A percentile compares a stretch with the other conserved stretches of the same genome.
Evolutionary conservation across 768 basidiomycete species (phyloP).

Genomic region (Xerocomellus chrysenteron): DNA sequence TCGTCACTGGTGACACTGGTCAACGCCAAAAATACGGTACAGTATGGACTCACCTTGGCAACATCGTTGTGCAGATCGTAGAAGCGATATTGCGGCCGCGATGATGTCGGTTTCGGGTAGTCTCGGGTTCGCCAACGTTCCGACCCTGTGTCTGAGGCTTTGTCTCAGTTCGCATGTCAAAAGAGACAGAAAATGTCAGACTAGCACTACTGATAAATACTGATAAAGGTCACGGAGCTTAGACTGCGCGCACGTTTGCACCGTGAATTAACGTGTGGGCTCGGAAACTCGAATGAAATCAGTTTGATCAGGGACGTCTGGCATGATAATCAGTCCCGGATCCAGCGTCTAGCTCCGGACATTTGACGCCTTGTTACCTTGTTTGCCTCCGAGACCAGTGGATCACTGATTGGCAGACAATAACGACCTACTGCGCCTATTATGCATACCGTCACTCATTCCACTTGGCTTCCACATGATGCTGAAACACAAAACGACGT

Average conservation of each 20-base stretch:
- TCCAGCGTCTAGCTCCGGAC: neutral
- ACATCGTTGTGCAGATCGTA: too few species aligned
- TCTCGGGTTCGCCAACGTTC: neutral
- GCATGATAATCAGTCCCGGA: neutral
- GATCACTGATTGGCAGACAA: neutral
- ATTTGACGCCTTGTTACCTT: neutral
- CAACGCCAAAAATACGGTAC: too few species aligned
- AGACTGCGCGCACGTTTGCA: neutral
- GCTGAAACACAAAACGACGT: conserved; percentile 12
- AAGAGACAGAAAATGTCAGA: neutral
- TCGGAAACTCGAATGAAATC: too few species aligned
- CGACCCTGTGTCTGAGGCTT: neutral
- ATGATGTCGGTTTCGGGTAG: neutral
- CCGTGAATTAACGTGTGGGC: too few species aligned
- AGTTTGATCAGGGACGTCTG: neutral
- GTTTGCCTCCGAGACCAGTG: neutral
- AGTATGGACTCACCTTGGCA: too few species aligned
- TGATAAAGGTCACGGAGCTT: too few species aligned
- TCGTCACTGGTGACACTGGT: too few species aligned
- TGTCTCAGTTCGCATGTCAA: too few species aligned
- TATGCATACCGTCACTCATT: neutral
- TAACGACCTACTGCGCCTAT: neutral
- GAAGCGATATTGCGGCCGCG: neutral
- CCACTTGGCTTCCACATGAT: neutral
- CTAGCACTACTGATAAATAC: too few species aligned